Evolutionary conservation across 306 rosid species (phyloP), one percentile per base, ranked within the genome.

Genomic region (Vicia sativa): DNA sequence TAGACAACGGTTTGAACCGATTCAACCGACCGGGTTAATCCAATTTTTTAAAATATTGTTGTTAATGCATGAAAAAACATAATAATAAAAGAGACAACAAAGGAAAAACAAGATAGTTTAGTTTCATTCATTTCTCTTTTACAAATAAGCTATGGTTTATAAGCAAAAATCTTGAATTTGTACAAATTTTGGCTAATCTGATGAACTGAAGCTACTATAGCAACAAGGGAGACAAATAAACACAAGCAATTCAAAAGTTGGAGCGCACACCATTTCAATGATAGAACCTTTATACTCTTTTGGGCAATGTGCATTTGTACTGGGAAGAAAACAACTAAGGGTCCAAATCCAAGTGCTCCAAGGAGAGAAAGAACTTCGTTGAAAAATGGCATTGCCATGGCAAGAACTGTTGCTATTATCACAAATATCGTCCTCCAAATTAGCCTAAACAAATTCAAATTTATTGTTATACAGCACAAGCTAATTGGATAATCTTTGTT

Each of bases 251-350:
- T 34, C 38, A 34, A 49, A n/a, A 87, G 45, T 42, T 90, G 90
- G 10, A 90, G 83, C 19, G 45, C 56, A 2, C 80, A 42, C 95
- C 95, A 90, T 58, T 41, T 70, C 23, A 55, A 0, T 23, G 89
- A 78, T 9, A 52, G 18, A 23, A 41, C 75, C 23, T 2, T 69
- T 15, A 87, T 84, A 50, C 64, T 68, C 43, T 76, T 77, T 52
- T 77, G 91, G 7, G 70, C 78, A 29, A 86, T 85, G 73, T 83
- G 86, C 95, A 87, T 87, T 82, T 87, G 80, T 65, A 90, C 26
- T 0, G 91, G 95, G 61, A 90, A 77, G 61, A 81, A 84, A 1
- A 90, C 91, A 3, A 79, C 82, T 0, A 84, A 76, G 2, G 90
- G 90, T 80, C 88, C 85, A 34, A 80, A 87, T 28, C 87, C 91